Conservation (phyloP, 768 basidiomycete species). For the Coprinopsis strossmayeri region DNA sequence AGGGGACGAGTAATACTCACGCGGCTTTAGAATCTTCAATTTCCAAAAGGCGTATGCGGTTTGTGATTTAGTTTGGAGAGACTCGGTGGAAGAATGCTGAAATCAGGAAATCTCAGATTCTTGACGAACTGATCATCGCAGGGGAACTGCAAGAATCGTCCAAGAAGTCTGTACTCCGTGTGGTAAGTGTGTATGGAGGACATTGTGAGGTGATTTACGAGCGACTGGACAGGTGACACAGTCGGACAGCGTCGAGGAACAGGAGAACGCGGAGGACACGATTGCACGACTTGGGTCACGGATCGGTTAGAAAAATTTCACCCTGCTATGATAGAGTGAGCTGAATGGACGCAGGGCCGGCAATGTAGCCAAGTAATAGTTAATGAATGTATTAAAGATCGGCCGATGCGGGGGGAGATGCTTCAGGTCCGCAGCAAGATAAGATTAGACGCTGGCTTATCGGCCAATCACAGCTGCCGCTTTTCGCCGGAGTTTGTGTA, state of each 20-base stretch:
- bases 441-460: constrained; percentile 24
- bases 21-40: constrained; percentile 81
- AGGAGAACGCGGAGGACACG: constrained; percentile 78
- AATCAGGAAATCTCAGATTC: constrained; percentile 47
- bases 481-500: not conserved
- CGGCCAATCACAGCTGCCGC: constrained; percentile 33
- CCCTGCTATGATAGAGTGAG: too few species aligned
- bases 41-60: constrained; percentile 99
- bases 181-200: constrained; percentile 23
- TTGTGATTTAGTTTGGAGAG: constrained; percentile 13
- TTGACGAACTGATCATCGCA: constrained; percentile 95
- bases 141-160: constrained; percentile 98
- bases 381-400: too few species aligned
- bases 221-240: constrained; percentile 61
- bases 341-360: too few species aligned
- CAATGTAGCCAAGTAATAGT: constrained; percentile 25
- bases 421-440: constrained; percentile 3
- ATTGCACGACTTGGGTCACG: constrained; percentile 73
- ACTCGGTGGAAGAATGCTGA: constrained; percentile 3
- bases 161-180: constrained; percentile 77
- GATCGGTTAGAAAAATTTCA: constrained; percentile 46
- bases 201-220: not conserved
- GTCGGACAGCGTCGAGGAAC: constrained; percentile 78
- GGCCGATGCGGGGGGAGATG: not conserved
- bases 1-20: too few species aligned